Evolutionary conservation across 1,139 yeast species (phyloP), one percentile per base, ranked within the genome.

Genomic region (Geotrichum europaeum): DNA sequence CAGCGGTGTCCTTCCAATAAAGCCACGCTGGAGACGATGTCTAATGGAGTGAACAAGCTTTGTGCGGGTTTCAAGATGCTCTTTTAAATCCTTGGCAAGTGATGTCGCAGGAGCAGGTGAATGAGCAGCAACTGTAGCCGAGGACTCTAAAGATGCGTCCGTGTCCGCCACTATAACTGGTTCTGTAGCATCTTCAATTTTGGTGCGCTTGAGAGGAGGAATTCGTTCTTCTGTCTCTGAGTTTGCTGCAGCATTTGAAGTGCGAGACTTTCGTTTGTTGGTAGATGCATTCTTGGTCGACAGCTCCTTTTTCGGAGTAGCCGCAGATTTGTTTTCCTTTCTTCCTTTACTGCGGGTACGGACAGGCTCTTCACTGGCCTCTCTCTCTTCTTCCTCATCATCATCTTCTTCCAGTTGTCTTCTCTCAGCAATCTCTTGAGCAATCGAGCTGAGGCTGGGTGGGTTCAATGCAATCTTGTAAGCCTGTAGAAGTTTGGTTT

Each of bases 1-100:
- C 12, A 62, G 66, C 4, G 71, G 72, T 13, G 66, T 64, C 15
- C 28, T 36, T 51, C 64, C 67, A 40, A 74, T 65, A 51, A 75
- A 70, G 6, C 66, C 71, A 50, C 70, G 69, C 61, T 75, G 78
- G 32, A 75, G 62, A 32, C 68, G 64, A 60, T 70, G 72, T 9
- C 78, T 70, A 22, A 70, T 60, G 25, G 65, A 62, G 20, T 67
- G 62, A 25, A 69, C 66, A 34, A 66, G 66, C 55, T 67, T 66
- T 30, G 61, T 61, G 30, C 69, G 66, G 49, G 62, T 68, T 47
- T 65, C 70, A 34, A 65, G 61, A n/a, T 65, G 65, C 36, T 62
- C 64, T 6, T 68, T 60, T 43, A 64, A 58, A 43, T 68, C 68
- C 60, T 65, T 65, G 22, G 68, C 63, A 22, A 40, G 20, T 40